Base-by-base conservation (phyloP, 345 rosid genomes). In the Pseudoturritis turrita region DNA sequence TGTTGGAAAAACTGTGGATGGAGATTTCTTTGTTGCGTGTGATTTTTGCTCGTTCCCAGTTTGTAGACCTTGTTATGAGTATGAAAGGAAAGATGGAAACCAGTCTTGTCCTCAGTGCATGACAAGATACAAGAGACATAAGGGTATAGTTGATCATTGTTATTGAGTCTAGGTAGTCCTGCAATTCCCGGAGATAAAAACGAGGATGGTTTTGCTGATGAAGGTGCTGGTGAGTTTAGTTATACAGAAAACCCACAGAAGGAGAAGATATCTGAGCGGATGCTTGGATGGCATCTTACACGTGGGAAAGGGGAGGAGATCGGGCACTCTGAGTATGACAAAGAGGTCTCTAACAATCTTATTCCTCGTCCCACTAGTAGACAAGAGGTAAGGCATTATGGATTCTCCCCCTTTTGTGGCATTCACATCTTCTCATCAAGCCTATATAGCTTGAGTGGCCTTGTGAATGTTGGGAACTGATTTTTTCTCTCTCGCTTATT, bases 21-120 rank as follows among this genome's bases (percentile, higher is more conserved):
- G 96, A 25, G 89, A 88, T 25, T 86, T 82, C 6, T 93, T 90
- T 19, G 54, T 87, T 71, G 96, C 97, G 8, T 93, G 96, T 70
- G 53, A 83, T 74, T 84, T 82, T 35, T 93, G 98, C 70, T 86
- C 87, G 8, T 88, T 88, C 80, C 96, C 98, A 2, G 93, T 90
- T 52, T 90, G 98, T 78, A 78, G 97, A 68, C 89, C 89, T 19
- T 92, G 96, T 75, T 90, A 88, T 65, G 98, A 90, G 71, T 90
- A 84, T 36, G 96, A 90, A 73, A 83, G 96, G 79, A 90, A 86
- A 80, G 79, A 90, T 5, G 96, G 96, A 63, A 88, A 86, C 75
- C 87, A 88, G 71, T 86, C 88, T 36, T 93, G 98, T 68, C 92
- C 94, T 68, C 91, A 87, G 47, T 93, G 98, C 88, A 93, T 90